Conservation (phyloP, 805 yeast genomes). For the Vanderwaltozyma tropicalis region DNA sequence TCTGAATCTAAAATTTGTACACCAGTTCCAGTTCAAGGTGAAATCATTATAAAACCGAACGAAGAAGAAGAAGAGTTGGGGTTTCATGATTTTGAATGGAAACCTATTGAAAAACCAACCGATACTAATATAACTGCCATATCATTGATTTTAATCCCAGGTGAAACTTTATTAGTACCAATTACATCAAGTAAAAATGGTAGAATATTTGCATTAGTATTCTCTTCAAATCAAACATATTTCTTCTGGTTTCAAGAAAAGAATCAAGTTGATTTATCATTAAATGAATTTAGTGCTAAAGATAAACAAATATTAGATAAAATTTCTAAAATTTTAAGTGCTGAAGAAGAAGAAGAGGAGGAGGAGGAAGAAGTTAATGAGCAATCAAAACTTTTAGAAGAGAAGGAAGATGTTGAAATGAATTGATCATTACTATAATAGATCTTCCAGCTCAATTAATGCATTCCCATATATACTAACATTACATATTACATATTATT, state of each 20-base stretch:
- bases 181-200: constrained; percentile 64
- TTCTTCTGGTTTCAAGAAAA: constrained; percentile 68
- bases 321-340: constrained; percentile 41
- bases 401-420: constrained; percentile 3
- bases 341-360: constrained; percentile 12
- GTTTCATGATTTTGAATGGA: constrained; percentile 29
- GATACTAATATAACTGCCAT: constrained; percentile 20
- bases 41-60: constrained; percentile 22
- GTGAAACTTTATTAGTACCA: constrained; percentile 70
- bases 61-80: constrained; percentile 26
- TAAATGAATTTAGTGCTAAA: constrained; percentile 40
- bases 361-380: constrained; percentile 10
- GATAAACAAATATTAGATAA: constrained; percentile 45
- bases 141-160: constrained; percentile 62
- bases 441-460: background rate
- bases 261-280: constrained; percentile 40
- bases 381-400: constrained; percentile 4
- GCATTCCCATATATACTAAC: too few relatives aligned
- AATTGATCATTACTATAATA: background rate
- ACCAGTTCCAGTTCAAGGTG: constrained; percentile 50
- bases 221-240: constrained; percentile 51
- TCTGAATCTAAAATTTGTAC: constrained; percentile 46
- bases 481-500: too few relatives aligned
- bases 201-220: constrained; percentile 60
- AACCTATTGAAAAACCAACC: constrained; percentile 20